phyloP scores from a whole-genome alignment of 768 basidiomycete genomes.

The Tubosaeta sp. region DNA sequence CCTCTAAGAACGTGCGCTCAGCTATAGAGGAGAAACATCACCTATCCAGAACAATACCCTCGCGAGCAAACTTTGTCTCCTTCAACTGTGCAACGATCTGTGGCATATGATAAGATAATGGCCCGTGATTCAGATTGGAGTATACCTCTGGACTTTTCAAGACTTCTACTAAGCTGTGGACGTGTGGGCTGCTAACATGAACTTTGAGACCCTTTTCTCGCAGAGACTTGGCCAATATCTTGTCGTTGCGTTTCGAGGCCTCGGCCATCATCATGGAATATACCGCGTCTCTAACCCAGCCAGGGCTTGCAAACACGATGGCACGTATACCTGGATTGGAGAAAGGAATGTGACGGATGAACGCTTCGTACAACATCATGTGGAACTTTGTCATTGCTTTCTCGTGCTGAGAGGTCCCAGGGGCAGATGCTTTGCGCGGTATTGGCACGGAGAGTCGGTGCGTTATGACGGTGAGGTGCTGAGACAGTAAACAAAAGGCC shows the following conservation, averaged over 20 bases:
- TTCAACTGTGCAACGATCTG: slow-evolving; percentile 76
- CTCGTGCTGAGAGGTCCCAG: slow-evolving; percentile 82
- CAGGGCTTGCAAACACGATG: slow-evolving; percentile 95
- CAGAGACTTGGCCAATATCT: slow-evolving; percentile 66
- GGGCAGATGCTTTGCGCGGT: slow-evolving; percentile 85
- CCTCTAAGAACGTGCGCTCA: neutral
- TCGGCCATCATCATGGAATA: slow-evolving; percentile 81
- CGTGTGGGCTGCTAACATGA: slow-evolving; percentile 89
- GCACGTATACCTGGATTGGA: slow-evolving; percentile 67
- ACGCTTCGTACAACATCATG: slow-evolving; percentile 77
- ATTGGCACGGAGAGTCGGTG: slow-evolving; percentile 87
- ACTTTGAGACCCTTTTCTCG: slow-evolving; percentile 87
- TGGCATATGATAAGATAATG: neutral
- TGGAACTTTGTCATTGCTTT: slow-evolving; percentile 87
- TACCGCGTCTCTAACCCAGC: slow-evolving; percentile 90
- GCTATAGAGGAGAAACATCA: slow-evolving; percentile 24
- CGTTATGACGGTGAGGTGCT: slow-evolving; percentile 93
- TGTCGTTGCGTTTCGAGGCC: slow-evolving; percentile 78
- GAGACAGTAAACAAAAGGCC: slow-evolving; percentile 89
- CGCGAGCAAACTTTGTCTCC: slow-evolving; percentile 94
- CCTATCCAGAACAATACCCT: slow-evolving; percentile 90
- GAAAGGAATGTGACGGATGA: slow-evolving; percentile 89
- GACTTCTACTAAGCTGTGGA: slow-evolving; percentile 93
- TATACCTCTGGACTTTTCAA: slow-evolving; percentile 89
- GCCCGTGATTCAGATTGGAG: neutral